phyloP scores from a whole-genome alignment of 257 asterid species.

The Misopates orontium region DNA sequence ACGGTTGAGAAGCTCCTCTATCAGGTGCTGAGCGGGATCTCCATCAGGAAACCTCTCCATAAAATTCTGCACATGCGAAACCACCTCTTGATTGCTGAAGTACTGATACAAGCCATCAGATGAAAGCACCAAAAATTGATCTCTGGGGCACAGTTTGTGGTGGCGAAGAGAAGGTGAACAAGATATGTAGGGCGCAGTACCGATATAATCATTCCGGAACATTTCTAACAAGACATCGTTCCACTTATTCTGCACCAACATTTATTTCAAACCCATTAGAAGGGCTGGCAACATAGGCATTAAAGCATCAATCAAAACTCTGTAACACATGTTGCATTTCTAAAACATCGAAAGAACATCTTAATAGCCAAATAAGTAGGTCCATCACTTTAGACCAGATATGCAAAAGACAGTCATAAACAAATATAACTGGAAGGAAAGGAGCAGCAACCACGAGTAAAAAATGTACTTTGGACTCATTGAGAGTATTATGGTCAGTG shows the following conservation, averaged over 20 bases:
- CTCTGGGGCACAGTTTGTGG: slow-evolving; percentile 84
- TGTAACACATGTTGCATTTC: not conserved
- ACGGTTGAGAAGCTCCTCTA: slow-evolving; percentile 89
- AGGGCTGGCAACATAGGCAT: slow-evolving; percentile 29
- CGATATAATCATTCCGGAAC: slow-evolving; percentile 95
- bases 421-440: slow-evolving; percentile 12
- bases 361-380: not conserved
- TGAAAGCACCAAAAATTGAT: slow-evolving; percentile 92
- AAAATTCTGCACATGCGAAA: slow-evolving; percentile 77
- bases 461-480: slow-evolving; percentile 14
- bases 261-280: slow-evolving; percentile 33
- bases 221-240: slow-evolving; percentile 80
- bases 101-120: slow-evolving; percentile 98
- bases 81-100: slow-evolving; percentile 92
- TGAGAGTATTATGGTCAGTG: not conserved
- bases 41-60: slow-evolving; percentile 97
- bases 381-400: slow-evolving; percentile 5
- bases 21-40: slow-evolving; percentile 95
- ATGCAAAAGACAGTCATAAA: slow-evolving; percentile 3
- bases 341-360: not conserved
- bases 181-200: slow-evolving; percentile 83
- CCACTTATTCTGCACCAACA: slow-evolving; percentile 76
- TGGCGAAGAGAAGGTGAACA: slow-evolving; percentile 88
- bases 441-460: slow-evolving; percentile 1
- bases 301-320: slow-evolving; percentile 20